Base-by-base conservation (phyloP, 495 filamentous ascomycete species). In the Xylaria telfairii region DNA sequence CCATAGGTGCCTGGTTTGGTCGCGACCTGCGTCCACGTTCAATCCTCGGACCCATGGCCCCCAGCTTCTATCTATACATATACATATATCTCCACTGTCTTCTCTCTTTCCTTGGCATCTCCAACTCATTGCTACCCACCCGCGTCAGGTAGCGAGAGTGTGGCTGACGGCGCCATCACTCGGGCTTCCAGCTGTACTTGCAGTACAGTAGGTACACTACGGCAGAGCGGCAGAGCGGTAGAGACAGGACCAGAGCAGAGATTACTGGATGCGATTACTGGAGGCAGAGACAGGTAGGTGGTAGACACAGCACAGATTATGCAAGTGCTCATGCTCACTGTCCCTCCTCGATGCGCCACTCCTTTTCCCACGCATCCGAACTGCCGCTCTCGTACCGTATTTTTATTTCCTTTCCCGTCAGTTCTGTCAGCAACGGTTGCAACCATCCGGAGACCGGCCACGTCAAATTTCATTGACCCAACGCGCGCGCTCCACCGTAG, bases 311-410 rank as follows among this genome's bases (percentile, higher is more conserved):
- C 19, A 15, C 7, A 17, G 32, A 21, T 66, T 47, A 54, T 66
- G 64, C 47, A 54, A 53, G 64, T 66, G 64, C 34, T 66, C 64
- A 49, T 61, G 28, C 32, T 59, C 56, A 54, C 62, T 49, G 46
- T 47, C 54, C 47, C 64, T 66, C 64, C 64, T 44, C 26, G 61
- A 64, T 62, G 41, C 30, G 21, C 47, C 64, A 66, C 64, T 39
- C 64, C 46, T n/a, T 42, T 32, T 54, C 64, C 34, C 64, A 53
- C 4, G 64, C 64, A 66, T 54, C 64, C 64, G 47, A 66, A 66
- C 47, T 66, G 64, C 64, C 46, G 64, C 21, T 51, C 46, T 39
- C 24, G 19, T 41, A 49, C 34, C 1, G 28, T 54, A 28, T 21
- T 13, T 42, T 53, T 66, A 24, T 54, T 54, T 54, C 64, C 64